Conservation (phyloP, 495 filamentous ascomycete species). For the Xylaria palmicola region DNA sequence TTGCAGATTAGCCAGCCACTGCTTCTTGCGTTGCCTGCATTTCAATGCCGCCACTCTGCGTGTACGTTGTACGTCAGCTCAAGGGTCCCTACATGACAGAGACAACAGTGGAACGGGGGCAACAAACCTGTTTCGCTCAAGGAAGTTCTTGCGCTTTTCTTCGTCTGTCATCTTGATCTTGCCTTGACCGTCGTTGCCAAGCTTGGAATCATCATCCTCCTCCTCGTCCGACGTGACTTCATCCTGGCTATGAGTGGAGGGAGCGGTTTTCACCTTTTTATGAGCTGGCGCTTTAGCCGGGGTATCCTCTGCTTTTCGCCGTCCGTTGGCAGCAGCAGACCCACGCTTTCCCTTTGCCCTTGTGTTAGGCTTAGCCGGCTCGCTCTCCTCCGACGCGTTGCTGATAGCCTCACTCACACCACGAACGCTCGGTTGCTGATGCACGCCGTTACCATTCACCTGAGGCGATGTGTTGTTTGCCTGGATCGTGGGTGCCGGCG, state of each 20-base stretch:
- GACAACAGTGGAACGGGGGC: background rate
- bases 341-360: constrained; percentile 69
- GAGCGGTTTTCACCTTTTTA: constrained; percentile 68
- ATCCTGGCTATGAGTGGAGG: constrained; percentile 15
- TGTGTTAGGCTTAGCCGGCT: constrained; percentile 60
- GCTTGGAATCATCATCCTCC: constrained; percentile 54
- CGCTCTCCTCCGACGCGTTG: constrained; percentile 72
- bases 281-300: constrained; percentile 60
- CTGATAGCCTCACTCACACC: constrained; percentile 68
- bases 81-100: background rate
- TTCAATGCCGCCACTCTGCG: constrained; percentile 90
- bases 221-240: constrained; percentile 36
- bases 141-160: constrained; percentile 96
- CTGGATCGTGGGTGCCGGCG: constrained; percentile 34
- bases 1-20: constrained; percentile 96
- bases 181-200: constrained; percentile 36
- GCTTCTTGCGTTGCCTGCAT: constrained; percentile 97
- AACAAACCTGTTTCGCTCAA: constrained; percentile 91
- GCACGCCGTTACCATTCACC: constrained; percentile 46
- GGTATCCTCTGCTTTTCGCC: constrained; percentile 80
- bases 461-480: constrained; percentile 51
- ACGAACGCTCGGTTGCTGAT: constrained; percentile 45
- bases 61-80: constrained; percentile 41
- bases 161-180: constrained; percentile 96
- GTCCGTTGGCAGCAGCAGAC: constrained; percentile 49